phyloP scores from a whole-genome alignment of 768 basidiomycete species.

The Xerocomus brunneocitrinus region DNA sequence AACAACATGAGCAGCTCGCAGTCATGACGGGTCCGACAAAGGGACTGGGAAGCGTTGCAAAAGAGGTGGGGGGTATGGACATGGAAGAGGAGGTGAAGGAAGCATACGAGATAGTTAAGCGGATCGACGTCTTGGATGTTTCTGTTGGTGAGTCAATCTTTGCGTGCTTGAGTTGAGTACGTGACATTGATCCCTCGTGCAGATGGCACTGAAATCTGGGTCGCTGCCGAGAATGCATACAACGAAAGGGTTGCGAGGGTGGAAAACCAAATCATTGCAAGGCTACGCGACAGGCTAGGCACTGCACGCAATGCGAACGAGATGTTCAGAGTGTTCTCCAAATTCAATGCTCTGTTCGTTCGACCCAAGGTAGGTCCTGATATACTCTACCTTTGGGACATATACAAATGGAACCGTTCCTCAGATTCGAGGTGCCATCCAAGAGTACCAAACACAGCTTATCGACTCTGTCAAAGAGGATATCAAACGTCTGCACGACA shows the following conservation, averaged over 20 bases:
- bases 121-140: slow-evolving; percentile 94
- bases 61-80: slow-evolving; percentile 85
- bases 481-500: slow-evolving; percentile 91
- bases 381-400: background rate
- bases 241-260: slow-evolving; percentile 96
- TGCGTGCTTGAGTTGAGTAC: background rate
- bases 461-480: slow-evolving; percentile 99
- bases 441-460: slow-evolving; percentile 97
- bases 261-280: slow-evolving; percentile 97
- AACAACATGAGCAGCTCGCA: slow-evolving; percentile 95
- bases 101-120: slow-evolving; percentile 95
- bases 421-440: slow-evolving; percentile 94
- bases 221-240: slow-evolving; percentile 94
- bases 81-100: slow-evolving; percentile 98
- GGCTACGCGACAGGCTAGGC: slow-evolving; percentile 85
- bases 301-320: slow-evolving; percentile 97
- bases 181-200: slow-evolving; percentile 4
- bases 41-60: slow-evolving; percentile 67
- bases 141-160: slow-evolving; percentile 63
- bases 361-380: slow-evolving; percentile 71
- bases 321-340: slow-evolving; percentile 99
- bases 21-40: slow-evolving; percentile 96
- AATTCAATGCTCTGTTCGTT: slow-evolving; percentile 96
- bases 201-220: slow-evolving; percentile 99
- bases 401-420: background rate